Evolutionary conservation across 306 rosid genomes (phyloP), one percentile per base, ranked within the genome.

Genomic region (Castanospermum australe): DNA sequence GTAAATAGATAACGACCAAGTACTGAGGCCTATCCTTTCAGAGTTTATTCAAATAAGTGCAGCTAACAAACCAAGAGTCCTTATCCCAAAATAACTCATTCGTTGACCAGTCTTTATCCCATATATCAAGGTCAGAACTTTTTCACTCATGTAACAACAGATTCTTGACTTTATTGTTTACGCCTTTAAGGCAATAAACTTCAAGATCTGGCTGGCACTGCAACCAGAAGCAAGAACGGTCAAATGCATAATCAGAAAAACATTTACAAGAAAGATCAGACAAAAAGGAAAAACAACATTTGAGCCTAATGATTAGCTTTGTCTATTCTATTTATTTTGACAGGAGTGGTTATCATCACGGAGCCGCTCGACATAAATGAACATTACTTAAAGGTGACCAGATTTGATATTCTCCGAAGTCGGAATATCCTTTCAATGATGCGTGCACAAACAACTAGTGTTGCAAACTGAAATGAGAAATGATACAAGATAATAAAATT

Each of bases 181-280:
- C n/a, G n/a, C n/a, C n/a, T n/a, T n/a, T n/a, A 8, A 59, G 32
- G 35, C n/a, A 71, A 6, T 33, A 35, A 77, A 51, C 67, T 61
- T 39, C 73, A 25, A 78, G 24, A 38, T 24, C 78, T 22, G n/a
- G n/a, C n/a, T n/a, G 18, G 54, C 44, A 64, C 21, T 78, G 30
- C 52, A 65, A 78, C 75, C 76, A 50, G 41, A 77, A 61, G 14
- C 67, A 67, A 41, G 67, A 48, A 61, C n/a, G 17, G 48, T 64
- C 51, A 52, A 61, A 41, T 5, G n/a, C 20, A 67, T 15, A 13
- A 62, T 70, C 62, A 28, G 7, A 60, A 33, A 76, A 82, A 82
- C 52, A 57, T 45, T 57, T 68, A 57, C 44, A 57, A 50, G n/a
- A n/a, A 59, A 13, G 2, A 44, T 36, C 57, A 32, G 30, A 39